phyloP scores from a whole-genome alignment of 2,329 filamentous ascomycete genomes.

The Clonostachys chloroleuca region DNA sequence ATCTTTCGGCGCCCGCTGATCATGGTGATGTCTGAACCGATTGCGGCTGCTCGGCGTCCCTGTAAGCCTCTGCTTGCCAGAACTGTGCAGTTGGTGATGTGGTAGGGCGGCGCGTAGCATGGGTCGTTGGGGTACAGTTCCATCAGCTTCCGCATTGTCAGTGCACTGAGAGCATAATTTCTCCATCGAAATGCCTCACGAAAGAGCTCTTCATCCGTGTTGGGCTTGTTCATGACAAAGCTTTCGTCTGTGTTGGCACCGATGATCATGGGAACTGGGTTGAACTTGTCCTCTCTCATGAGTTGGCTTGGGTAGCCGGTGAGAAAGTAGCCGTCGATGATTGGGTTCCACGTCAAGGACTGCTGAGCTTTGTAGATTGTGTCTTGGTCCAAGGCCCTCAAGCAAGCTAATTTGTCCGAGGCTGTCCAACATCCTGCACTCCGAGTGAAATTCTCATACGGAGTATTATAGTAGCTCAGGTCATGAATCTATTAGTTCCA shows the following conservation, averaged over 20 bases:
- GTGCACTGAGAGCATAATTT: constrained; percentile 37
- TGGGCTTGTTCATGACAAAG: constrained; percentile 26
- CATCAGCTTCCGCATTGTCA: constrained; percentile 34
- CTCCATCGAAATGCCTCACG: constrained; percentile 25
- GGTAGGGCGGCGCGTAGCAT: constrained; percentile 33
- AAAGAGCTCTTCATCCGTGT: constrained; percentile 38
- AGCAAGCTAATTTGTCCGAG: constrained; percentile 26
- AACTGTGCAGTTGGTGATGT: background rate
- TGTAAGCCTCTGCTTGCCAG: constrained; percentile 22
- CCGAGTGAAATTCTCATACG: background rate
- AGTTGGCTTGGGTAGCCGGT: constrained; percentile 41
- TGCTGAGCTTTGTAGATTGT: constrained; percentile 25
- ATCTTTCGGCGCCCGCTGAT: constrained; percentile 38
- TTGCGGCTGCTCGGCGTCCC: constrained; percentile 37
- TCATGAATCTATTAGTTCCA: background rate
- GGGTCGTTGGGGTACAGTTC: constrained; percentile 44
- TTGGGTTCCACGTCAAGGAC: constrained; percentile 31
- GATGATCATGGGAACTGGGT: constrained; percentile 36
- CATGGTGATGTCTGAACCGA: constrained; percentile 44
- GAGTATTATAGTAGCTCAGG: background rate
- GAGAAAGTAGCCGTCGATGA: constrained; percentile 42
- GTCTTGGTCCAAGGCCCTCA: constrained; percentile 22
- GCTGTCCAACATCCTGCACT: constrained; percentile 19
- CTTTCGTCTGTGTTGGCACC: constrained; percentile 47
- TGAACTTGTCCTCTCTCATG: constrained; percentile 31